Evolutionary conservation across 129 eudicot species (phyloP).

Genomic region (Flaveria bidentis): DNA sequence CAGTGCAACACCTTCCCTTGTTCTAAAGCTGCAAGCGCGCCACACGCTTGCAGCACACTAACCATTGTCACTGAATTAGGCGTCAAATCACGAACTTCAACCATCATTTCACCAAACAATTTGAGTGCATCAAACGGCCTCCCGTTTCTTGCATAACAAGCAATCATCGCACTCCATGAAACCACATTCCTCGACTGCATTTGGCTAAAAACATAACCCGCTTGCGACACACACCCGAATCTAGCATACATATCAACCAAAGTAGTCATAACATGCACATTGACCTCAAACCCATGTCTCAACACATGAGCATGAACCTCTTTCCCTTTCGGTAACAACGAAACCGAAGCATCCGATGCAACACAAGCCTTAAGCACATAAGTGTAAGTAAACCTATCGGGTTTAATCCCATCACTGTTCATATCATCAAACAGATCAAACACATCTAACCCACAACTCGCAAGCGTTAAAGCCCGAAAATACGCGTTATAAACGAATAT

Average conservation of each 20-base stretch:
- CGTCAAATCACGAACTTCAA: slow-evolving; percentile 42
- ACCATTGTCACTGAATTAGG: slow-evolving; percentile 97
- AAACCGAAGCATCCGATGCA: slow-evolving; percentile 52
- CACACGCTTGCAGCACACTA: slow-evolving; percentile 95
- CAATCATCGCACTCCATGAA: slow-evolving; percentile 97
- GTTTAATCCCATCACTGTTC: slow-evolving; percentile 49
- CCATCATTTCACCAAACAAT: slow-evolving; percentile 71
- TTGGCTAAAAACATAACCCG: slow-evolving; percentile 48
- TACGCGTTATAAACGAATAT: slow-evolving; percentile 79
- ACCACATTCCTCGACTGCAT: slow-evolving; percentile 72
- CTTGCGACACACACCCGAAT: slow-evolving; percentile 60
- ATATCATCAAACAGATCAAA: slow-evolving; percentile 49
- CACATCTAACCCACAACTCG: slow-evolving; percentile 76
- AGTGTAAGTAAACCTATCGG: slow-evolving; percentile 91
- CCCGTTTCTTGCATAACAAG: slow-evolving; percentile 78
- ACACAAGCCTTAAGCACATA: slow-evolving; percentile 91
- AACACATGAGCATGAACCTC: slow-evolving; percentile 81
- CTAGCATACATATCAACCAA: slow-evolving; percentile 87
- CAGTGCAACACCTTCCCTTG: slow-evolving; percentile 82
- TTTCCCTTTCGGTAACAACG: slow-evolving; percentile 48
- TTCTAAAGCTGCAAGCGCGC: slow-evolving; percentile 70
- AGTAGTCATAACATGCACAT: slow-evolving; percentile 86
- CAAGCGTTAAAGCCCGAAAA: slow-evolving; percentile 61
- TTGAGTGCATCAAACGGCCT: slow-evolving; percentile 66
- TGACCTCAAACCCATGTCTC: slow-evolving; percentile 63